Evolutionary conservation across 441 rosid species (phyloP), one percentile per base, ranked within the genome.

Genomic region (Macaranga tanarius): DNA sequence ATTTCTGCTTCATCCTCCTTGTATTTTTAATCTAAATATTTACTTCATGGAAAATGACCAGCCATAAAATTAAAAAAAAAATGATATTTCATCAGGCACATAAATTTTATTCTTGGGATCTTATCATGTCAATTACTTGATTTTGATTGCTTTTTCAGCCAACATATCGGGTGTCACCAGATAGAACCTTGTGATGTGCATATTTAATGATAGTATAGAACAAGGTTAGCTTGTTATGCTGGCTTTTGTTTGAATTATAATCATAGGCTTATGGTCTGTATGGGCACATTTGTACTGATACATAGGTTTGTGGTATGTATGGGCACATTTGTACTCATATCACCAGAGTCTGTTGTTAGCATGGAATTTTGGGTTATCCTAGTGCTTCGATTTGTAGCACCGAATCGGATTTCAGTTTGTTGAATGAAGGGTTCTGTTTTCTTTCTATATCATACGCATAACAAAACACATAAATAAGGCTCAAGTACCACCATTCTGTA

Each of bases 241-340:
- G 4, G 20, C 2, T 42, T 75, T 73, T 55, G 40, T 19, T 61
- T 76, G 44, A 13, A 69, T 25, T 28, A 55, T n/a, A n/a, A n/a
- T n/a, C n/a, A 52, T 51, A 34, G 20, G 31, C 23, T 70, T 17
- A 26, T 59, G 55, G 54, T 47, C 17, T 58, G 25, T 6, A 59
- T 13, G 44, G 38, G 65, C n/a, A 48, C 58, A 25, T 38, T 38
- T 64, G 12, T 73, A 55, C 62, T 12, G 16, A 51, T 25, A 13
- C n/a, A 52, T 51, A 34, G 20, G 31, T 17, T 70, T 17, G 19
- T 59, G 55, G 54, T 47, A 25, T 58, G 25, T 6, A 59, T 13
- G 44, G 38, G 65, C n/a, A 48, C 58, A 25, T 38, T 38, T 64
- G 12, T 73, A 55, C 62, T 12, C 20, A 51, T 25, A 13, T 50